A percentile compares a stretch with the other conserved stretches of the same genome.
phyloP scores from a whole-genome alignment of 2,329 filamentous ascomycete genomes.

The Aureobasidium sp. region DNA sequence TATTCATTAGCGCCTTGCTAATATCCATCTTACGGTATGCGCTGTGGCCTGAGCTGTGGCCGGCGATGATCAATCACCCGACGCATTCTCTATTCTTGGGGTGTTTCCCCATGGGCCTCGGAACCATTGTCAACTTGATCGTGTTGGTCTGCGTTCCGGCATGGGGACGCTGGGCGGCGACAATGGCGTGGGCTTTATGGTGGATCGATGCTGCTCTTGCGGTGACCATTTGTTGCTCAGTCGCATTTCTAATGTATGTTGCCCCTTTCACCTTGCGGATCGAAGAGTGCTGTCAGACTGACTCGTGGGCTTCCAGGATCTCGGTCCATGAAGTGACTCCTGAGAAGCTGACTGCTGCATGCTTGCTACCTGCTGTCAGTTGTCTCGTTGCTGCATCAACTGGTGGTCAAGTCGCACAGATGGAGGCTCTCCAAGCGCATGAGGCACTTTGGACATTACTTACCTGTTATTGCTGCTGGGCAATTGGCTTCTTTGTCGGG shows the following conservation, averaged over 20 bases:
- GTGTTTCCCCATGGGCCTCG: constrained; percentile 24
- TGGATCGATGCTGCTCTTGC: constrained; percentile 17
- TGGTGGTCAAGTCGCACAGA: constrained; percentile 55
- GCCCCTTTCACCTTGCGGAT: not conserved
- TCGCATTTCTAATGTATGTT: constrained; percentile 15
- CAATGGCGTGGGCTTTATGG: constrained; percentile 17
- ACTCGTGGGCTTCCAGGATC: constrained; percentile 20
- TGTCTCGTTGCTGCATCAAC: constrained; percentile 57
- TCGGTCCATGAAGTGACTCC: constrained; percentile 24
- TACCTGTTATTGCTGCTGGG: constrained; percentile 61
- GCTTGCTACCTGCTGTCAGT: constrained; percentile 58
- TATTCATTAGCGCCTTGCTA: constrained; percentile 47
- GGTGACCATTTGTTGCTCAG: constrained; percentile 14
- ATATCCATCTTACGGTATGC: constrained; percentile 53
- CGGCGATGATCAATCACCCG: constrained; percentile 56
- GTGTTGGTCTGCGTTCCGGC: constrained; percentile 21
- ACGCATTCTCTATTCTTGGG: constrained; percentile 59
- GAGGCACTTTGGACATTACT: constrained; percentile 54
- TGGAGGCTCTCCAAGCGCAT: constrained; percentile 46
- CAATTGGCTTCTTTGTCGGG: constrained; percentile 52
- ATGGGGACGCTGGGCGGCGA: constrained; percentile 17
- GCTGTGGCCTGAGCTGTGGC: constrained; percentile 58
- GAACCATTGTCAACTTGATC: constrained; percentile 22
- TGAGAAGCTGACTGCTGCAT: constrained; percentile 53
- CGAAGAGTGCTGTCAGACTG: not conserved